Conservation (phyloP, 1,284 basidiomycete species). For the Ceratobasidium sp. region DNA sequence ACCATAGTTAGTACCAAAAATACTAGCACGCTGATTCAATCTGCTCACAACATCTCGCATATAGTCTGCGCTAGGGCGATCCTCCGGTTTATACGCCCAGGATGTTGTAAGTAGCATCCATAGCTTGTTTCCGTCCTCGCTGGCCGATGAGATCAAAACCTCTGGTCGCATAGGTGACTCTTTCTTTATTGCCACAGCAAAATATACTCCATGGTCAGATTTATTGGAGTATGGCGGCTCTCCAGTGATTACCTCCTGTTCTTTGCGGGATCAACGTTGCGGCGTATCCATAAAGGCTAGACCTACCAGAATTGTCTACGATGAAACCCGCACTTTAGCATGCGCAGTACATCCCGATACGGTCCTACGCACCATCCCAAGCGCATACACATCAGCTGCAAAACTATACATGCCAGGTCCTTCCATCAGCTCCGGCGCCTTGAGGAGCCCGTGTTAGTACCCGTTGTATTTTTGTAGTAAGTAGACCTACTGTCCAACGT, state of each 20-base stretch:
- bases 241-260: constrained; percentile 17
- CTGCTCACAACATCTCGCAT: neutral
- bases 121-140: neutral
- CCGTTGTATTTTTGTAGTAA: neutral
- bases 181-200: neutral
- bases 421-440: constrained; percentile 10
- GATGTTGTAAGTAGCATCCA: constrained; percentile 5
- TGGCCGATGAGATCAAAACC: neutral
- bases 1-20: neutral
- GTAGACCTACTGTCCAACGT: constrained; percentile 3
- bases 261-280: neutral
- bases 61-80: neutral
- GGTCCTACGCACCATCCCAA: constrained; percentile 9
- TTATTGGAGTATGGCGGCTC: neutral
- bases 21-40: neutral
- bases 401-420: neutral
- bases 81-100: constrained; percentile 1
- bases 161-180: neutral
- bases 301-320: neutral
- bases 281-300: neutral
- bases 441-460: neutral
- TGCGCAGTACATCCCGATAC: neutral
- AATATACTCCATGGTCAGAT: neutral
- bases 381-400: constrained; percentile 17
- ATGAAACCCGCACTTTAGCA: neutral